Conservation (phyloP, 73 alveolate species). For the Diophrys sp. region DNA sequence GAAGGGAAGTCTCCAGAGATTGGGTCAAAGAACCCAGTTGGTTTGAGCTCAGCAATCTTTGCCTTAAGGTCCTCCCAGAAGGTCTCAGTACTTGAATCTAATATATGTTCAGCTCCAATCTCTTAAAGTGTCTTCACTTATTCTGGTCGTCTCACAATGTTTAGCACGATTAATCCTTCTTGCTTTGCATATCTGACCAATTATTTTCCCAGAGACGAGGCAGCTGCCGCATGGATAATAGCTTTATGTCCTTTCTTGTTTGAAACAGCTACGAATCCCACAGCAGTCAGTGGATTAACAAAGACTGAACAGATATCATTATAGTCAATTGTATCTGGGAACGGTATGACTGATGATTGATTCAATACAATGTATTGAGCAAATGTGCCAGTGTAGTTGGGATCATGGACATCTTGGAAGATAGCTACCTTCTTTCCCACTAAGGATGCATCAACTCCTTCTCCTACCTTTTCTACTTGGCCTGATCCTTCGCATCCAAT, state of each 20-base stretch:
- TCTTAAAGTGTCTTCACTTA: conserved; percentile 38
- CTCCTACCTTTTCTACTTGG: conserved; percentile 35
- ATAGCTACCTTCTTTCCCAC: conserved; percentile 65
- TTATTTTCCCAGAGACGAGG: conserved; percentile 76
- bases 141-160: conserved; percentile 70
- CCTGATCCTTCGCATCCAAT: conserved; percentile 77
- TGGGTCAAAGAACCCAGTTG: conserved; percentile 67
- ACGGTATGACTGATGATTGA: conserved; percentile 30
- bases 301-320: conserved; percentile 44
- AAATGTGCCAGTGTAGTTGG: conserved; percentile 54
- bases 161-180: conserved; percentile 50
- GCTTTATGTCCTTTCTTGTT: conserved; percentile 56
- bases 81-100: conserved; percentile 50
- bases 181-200: conserved; percentile 44
- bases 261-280: conserved; percentile 27
- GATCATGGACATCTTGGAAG: not conserved
- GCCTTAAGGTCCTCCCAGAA: conserved; percentile 58
- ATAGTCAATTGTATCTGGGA: conserved; percentile 48
- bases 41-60: conserved; percentile 46
- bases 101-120: conserved; percentile 57
- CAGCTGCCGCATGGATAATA: conserved; percentile 71
- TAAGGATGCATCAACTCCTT: conserved; percentile 51
- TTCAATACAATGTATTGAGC: conserved; percentile 49
- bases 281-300: conserved; percentile 74
- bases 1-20: conserved; percentile 73